phyloP scores from a whole-genome alignment of 306 rosid species.

The Purshia tridentata region DNA sequence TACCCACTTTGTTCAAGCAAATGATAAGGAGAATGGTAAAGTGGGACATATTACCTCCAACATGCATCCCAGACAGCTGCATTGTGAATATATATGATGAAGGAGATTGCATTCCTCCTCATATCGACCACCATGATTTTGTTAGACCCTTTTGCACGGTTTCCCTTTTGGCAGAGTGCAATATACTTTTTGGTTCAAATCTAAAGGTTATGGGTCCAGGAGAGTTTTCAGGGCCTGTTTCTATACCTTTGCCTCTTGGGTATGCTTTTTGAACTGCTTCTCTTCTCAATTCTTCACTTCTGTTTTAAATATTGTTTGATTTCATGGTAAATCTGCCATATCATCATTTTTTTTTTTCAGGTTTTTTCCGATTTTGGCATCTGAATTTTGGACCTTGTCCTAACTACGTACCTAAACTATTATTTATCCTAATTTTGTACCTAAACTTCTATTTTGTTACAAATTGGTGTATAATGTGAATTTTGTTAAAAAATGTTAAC shows the following conservation, averaged over 20 bases:
- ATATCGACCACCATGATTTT: constrained; percentile 65
- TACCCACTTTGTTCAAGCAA: constrained; percentile 59
- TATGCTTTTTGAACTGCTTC: background rate
- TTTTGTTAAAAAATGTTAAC: too few species aligned
- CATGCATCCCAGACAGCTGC: constrained; percentile 63
- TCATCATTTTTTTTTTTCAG: background rate
- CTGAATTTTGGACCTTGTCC: too few species aligned
- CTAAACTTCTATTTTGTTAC: too few species aligned
- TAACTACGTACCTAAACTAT: too few species aligned
- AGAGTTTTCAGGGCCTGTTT: background rate
- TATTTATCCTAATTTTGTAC: too few species aligned
- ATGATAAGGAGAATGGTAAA: constrained; percentile 53
- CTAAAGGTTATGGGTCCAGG: background rate
- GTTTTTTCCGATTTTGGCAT: too few species aligned
- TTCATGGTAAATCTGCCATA: background rate
- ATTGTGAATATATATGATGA: constrained; percentile 65
- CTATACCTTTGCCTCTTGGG: constrained; percentile 7
- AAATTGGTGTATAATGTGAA: too few species aligned
- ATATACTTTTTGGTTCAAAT: constrained; percentile 35
- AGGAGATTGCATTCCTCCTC: constrained; percentile 76
- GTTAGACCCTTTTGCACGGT: constrained; percentile 50
- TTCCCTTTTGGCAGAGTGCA: constrained; percentile 43
- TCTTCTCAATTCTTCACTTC: background rate
- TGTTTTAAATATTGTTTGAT: background rate
- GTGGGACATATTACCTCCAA: constrained; percentile 46